phyloP scores from a whole-genome alignment of 306 rosid genomes.

The Vigna radiata region DNA sequence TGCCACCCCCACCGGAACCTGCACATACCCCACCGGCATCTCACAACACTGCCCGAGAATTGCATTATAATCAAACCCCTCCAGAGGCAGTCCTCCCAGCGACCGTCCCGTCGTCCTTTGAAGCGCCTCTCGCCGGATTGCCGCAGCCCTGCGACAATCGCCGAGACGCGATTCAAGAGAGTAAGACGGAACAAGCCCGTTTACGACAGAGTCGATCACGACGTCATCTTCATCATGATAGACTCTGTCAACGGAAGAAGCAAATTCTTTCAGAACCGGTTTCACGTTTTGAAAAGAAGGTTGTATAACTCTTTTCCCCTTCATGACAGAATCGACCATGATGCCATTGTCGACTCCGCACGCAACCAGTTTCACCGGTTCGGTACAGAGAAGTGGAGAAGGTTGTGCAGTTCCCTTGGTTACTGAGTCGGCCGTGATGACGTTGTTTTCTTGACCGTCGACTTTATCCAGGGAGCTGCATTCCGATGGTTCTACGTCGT shows the following conservation, averaged over 20 bases:
- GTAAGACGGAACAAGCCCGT: slow-evolving; percentile 60
- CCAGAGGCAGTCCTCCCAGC: slow-evolving; percentile 65
- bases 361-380: no score
- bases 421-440: no score
- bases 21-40: slow-evolving; percentile 84
- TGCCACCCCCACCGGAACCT: slow-evolving; percentile 84
- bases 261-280: background rate
- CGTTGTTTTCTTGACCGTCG: background rate
- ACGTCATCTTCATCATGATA: background rate
- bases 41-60: slow-evolving; percentile 88
- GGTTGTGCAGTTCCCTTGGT: no score
- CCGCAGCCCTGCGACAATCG: slow-evolving; percentile 66
- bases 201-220: slow-evolving; percentile 55
- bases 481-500: slow-evolving; percentile 29
- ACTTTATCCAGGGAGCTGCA: background rate
- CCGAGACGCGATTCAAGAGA: slow-evolving; percentile 67
- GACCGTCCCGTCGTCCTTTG: slow-evolving; percentile 67
- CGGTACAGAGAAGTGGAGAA: no score
- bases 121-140: slow-evolving; percentile 67
- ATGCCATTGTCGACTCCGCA: background rate
- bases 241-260: background rate
- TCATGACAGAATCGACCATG: background rate
- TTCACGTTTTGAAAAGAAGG: background rate
- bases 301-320: background rate
- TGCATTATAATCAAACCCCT: slow-evolving; percentile 70